Evolutionary conservation across 768 basidiomycete genomes (phyloP).

Genomic region (Dioszegia aurantiaca): DNA sequence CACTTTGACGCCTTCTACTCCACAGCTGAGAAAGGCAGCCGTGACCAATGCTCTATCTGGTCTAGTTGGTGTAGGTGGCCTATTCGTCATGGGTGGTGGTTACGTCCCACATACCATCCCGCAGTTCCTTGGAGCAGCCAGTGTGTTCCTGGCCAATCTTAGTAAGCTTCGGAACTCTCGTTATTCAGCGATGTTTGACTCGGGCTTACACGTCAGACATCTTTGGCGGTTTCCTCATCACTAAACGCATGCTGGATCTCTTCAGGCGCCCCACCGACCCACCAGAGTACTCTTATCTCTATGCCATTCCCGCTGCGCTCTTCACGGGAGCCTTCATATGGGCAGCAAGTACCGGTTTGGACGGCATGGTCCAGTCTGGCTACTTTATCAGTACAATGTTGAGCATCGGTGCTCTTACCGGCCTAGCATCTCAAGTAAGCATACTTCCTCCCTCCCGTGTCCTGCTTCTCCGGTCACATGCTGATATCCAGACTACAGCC

Average conservation of each 20-base stretch:
- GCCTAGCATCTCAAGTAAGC: constrained; percentile 60
- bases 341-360: constrained; percentile 79
- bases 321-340: constrained; percentile 80
- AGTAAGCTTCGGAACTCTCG: constrained; percentile 45
- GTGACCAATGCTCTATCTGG: constrained; percentile 87
- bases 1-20: too few relatives aligned
- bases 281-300: constrained; percentile 82
- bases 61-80: constrained; percentile 77
- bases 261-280: constrained; percentile 84
- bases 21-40: too few relatives aligned
- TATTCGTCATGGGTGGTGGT: constrained; percentile 88
- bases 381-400: constrained; percentile 81
- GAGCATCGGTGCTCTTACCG: constrained; percentile 82
- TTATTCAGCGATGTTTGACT: neutral
- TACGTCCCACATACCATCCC: constrained; percentile 77
- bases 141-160: constrained; percentile 81
- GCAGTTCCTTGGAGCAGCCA: constrained; percentile 72
- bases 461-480: too few relatives aligned
- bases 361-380: constrained; percentile 80
- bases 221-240: constrained; percentile 81
- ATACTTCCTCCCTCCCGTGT: too few relatives aligned
- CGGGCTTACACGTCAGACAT: constrained; percentile 56
- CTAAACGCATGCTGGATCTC: constrained; percentile 90
- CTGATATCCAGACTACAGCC: constrained; percentile 63
- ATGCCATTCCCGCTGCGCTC: constrained; percentile 71